phyloP scores from a whole-genome alignment of 768 basidiomycete species.

The Suillus paluster region DNA sequence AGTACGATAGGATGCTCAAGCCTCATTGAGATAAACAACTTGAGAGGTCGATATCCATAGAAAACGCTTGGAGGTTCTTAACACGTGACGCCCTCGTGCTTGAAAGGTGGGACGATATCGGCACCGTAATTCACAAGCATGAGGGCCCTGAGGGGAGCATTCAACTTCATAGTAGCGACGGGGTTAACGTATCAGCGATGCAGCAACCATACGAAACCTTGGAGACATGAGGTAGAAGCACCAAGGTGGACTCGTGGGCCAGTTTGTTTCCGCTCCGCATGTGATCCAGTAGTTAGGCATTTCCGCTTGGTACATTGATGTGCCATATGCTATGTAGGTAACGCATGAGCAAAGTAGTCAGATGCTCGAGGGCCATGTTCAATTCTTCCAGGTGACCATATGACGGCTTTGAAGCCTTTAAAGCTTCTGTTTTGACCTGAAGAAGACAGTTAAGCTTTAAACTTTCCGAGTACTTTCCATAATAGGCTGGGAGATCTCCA shows the following conservation, averaged over 20 bases:
- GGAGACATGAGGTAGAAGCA: neutral
- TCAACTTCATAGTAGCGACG: neutral
- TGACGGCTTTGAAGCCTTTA: no score
- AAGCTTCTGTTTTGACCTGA: neutral
- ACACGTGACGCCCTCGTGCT: conserved; percentile 1
- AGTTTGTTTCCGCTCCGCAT: neutral
- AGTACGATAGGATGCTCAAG: neutral
- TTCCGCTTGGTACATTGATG: neutral
- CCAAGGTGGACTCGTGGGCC: neutral
- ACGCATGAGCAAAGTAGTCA: neutral
- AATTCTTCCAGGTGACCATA: no score
- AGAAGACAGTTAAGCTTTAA: neutral
- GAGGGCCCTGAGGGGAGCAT: neutral
- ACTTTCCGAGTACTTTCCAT: neutral
- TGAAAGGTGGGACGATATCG: neutral
- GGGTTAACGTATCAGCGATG: no score
- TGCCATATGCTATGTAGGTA: neutral
- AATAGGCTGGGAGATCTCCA: neutral
- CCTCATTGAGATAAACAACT: neutral
- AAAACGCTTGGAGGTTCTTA: neutral
- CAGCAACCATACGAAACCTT: no score
- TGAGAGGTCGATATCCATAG: no score
- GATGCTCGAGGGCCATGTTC: neutral
- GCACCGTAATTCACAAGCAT: neutral
- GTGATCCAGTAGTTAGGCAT: neutral